Conservation (phyloP, 2,329 filamentous ascomycete species). For the Dichotomopilus funicola region DNA sequence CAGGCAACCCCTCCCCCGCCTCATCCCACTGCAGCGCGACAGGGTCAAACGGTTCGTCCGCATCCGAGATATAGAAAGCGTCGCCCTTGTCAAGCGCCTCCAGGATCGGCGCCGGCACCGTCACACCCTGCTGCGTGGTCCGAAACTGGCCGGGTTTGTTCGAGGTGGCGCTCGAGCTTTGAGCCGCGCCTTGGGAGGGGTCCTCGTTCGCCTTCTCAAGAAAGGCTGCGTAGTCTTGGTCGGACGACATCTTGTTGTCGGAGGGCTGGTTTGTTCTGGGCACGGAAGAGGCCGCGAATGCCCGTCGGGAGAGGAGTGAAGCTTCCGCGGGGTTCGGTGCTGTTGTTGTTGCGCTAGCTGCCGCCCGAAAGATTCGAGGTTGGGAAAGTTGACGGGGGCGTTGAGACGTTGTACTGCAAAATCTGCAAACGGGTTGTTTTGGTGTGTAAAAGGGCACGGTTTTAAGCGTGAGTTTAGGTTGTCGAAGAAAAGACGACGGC, state of each 20-base stretch:
- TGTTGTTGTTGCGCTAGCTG: no score
- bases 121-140: conserved; percentile 45
- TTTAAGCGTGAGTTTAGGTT: background rate
- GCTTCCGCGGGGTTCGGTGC: no score
- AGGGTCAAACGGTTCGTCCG: conserved; percentile 78
- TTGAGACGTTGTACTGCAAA: background rate
- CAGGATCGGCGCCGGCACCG: conserved; percentile 54
- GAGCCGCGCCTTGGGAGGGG: conserved; percentile 53
- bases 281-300: background rate
- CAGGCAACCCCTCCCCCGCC: conserved; percentile 46
- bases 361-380: no score
- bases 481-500: background rate
- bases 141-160: conserved; percentile 37
- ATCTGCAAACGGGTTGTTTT: background rate
- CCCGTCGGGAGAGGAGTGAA: background rate
- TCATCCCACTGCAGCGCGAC: conserved; percentile 61
- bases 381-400: no score
- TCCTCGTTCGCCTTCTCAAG: conserved; percentile 81
- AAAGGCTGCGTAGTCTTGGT: conserved; percentile 79
- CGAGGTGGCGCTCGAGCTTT: background rate
- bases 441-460: background rate
- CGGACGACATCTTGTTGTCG: conserved; percentile 50
- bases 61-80: conserved; percentile 69
- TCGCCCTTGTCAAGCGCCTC: conserved; percentile 46
- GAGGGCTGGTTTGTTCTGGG: background rate